Base-by-base conservation (phyloP, 495 filamentous ascomycete genomes). In the Cercophora scortea region DNA sequence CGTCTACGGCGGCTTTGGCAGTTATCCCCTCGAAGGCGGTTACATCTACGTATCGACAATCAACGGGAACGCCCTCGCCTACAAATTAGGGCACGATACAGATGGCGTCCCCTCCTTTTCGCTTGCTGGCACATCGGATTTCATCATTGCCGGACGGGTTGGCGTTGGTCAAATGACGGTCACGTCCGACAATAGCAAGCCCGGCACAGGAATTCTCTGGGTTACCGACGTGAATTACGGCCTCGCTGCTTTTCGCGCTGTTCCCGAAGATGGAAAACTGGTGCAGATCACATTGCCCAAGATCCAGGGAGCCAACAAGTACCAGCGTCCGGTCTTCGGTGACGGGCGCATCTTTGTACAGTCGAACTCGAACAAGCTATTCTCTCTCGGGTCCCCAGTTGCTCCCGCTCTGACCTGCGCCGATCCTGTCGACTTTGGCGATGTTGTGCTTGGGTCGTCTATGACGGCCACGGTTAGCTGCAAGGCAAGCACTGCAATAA, bases 1-100 rank as follows among this genome's bases (percentile, higher is more conserved):
- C 3, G 65, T 77, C 0, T 77, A 70, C 58, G 72, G 67, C 42
- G 75, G 71, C 17, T 46, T 66, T 13, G 75, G 72, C 0, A 68
- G 67, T 8, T 69, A 75, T 53, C 75, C 75, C 11, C 55, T 74
- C 0, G 74, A 70, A 47, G 73, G 72, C 17, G 74, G 75, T 12
- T 77, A 71, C 54, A 61, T 78, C 38, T 78, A 78, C 61, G 61
- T n/a, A 51, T 52, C 13, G 3, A 44, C 42, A 15, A 18, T 40
- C 38, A 15, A 18, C 9, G 42, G 42, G 12, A 16, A 10, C 42
- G 9, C 18, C 10, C 9, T 13, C 13, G 42, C 42, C 3, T 44
- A 15, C 42, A 44, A 18, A 9, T 18, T 44, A 9, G 42, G 42
- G n/a, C n/a, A 16, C 17, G 18, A 19, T 16, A 12, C 38, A 40